Evolutionary conservation across 1,284 basidiomycete genomes (phyloP).

Genomic region (Rhodofomes roseus): DNA sequence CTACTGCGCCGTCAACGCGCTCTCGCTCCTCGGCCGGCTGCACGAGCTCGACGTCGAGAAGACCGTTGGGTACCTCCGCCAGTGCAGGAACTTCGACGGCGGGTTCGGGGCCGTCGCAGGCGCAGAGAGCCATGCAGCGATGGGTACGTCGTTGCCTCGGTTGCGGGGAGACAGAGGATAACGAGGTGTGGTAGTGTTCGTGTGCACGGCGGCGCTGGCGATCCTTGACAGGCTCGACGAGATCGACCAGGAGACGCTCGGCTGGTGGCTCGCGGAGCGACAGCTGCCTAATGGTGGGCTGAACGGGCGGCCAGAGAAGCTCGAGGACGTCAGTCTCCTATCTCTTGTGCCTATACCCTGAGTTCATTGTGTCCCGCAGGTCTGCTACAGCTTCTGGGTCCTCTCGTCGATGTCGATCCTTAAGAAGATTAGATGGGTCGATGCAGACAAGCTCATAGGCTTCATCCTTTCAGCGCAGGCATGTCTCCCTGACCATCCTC

Average conservation of each 20-base stretch:
- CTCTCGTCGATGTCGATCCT: constrained; percentile 87
- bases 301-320: constrained; percentile 94
- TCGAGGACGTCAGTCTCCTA: constrained; percentile 81
- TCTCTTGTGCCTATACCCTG: background rate
- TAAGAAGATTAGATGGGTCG: constrained; percentile 86
- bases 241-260: constrained; percentile 73
- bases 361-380: constrained; percentile 41
- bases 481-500: constrained; percentile 16
- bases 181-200: constrained; percentile 63
- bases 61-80: constrained; percentile 70
- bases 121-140: constrained; percentile 89
- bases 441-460: constrained; percentile 70
- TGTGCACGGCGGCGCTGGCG: constrained; percentile 83
- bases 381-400: constrained; percentile 98
- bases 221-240: constrained; percentile 82
- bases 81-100: constrained; percentile 92
- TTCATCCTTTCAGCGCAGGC: constrained; percentile 94
- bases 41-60: constrained; percentile 57
- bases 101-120: constrained; percentile 86
- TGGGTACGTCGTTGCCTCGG: constrained; percentile 55
- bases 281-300: constrained; percentile 92
- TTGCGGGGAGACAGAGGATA: constrained; percentile 1
- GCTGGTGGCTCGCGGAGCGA: constrained; percentile 91
- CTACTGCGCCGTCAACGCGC: constrained; percentile 80
- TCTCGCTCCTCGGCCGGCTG: constrained; percentile 80